Evolutionary conservation across 495 filamentous ascomycete species (phyloP).

Genomic region (Penicillium longicatenatum): DNA sequence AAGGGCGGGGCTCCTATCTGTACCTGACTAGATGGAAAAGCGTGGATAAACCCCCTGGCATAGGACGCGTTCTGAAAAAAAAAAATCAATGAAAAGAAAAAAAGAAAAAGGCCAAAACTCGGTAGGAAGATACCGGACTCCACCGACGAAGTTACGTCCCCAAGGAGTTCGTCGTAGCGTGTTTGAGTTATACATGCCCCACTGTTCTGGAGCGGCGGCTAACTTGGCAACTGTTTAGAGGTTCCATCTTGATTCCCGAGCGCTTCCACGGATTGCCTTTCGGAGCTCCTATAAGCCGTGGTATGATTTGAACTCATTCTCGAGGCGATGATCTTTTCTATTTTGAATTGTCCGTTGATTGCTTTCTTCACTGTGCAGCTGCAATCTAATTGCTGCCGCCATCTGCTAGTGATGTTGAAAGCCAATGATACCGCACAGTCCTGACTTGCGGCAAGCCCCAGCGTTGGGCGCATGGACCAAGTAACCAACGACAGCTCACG

Average conservation of each 20-base stretch:
- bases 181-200: conserved; percentile 32
- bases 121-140: conserved; percentile 3
- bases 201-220: conserved; percentile 23
- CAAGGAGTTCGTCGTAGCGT: conserved; percentile 30
- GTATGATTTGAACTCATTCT: not conserved
- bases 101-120: not conserved
- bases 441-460: conserved; percentile 16
- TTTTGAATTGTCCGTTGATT: not conserved
- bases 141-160: conserved; percentile 13
- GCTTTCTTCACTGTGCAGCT: not conserved
- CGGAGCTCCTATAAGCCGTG: not conserved
- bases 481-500: conserved; percentile 34
- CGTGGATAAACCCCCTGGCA: not conserved
- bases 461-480: conserved; percentile 29
- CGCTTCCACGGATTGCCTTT: conserved; percentile 1
- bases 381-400: conserved; percentile 28
- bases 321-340: not conserved
- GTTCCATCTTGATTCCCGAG: not conserved
- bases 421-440: conserved; percentile 15
- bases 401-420: conserved; percentile 2
- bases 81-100: not conserved
- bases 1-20: conserved; percentile 4
- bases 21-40: conserved; percentile 1
- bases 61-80: not conserved
- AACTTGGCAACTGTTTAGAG: conserved; percentile 18